A percentile compares a stretch with the other conserved stretches of the same genome.
Conservation (phyloP, 305 asterid genomes). For the Plantago lanceolata region DNA sequence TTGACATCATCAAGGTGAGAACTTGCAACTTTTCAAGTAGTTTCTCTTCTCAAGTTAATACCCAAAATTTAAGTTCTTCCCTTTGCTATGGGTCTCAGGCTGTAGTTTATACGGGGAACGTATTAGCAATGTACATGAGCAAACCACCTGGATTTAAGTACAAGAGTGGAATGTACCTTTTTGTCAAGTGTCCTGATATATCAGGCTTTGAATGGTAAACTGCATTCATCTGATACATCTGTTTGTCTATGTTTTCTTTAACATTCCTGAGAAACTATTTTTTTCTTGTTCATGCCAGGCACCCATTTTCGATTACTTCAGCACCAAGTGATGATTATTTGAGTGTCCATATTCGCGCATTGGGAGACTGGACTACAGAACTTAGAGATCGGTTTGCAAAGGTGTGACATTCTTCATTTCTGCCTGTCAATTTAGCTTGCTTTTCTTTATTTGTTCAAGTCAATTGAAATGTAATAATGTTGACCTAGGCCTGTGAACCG, state of each 20-base stretch:
- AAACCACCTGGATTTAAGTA: conserved; percentile 78
- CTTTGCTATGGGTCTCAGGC: conserved; percentile 43
- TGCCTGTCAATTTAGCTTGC: background rate
- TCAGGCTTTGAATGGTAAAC: conserved; percentile 74
- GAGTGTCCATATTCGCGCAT: conserved; percentile 75
- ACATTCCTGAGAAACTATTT: background rate
- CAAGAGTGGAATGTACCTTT: conserved; percentile 94
- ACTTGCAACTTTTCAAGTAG: too few relatives aligned
- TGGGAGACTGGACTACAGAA: conserved; percentile 95
- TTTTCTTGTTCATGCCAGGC: conserved; percentile 41
- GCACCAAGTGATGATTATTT: conserved; percentile 81
- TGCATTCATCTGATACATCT: background rate
- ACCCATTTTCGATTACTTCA: conserved; percentile 96
- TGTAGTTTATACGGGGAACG: conserved; percentile 76
- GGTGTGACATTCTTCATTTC: conserved; percentile 34
- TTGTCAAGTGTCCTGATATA: conserved; percentile 77
- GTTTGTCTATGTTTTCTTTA: background rate
- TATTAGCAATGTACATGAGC: conserved; percentile 81
- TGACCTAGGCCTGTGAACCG: conserved; percentile 61
- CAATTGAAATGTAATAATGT: background rate
- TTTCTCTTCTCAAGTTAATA: too few relatives aligned
- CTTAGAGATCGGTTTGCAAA: conserved; percentile 55
- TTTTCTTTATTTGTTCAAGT: background rate
- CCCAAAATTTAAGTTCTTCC: background rate
- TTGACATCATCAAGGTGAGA: conserved; percentile 53